Evolutionary conservation across 1,284 basidiomycete genomes (phyloP), one percentile per base, ranked within the genome.

Genomic region (Trichosporon ovoides): DNA sequence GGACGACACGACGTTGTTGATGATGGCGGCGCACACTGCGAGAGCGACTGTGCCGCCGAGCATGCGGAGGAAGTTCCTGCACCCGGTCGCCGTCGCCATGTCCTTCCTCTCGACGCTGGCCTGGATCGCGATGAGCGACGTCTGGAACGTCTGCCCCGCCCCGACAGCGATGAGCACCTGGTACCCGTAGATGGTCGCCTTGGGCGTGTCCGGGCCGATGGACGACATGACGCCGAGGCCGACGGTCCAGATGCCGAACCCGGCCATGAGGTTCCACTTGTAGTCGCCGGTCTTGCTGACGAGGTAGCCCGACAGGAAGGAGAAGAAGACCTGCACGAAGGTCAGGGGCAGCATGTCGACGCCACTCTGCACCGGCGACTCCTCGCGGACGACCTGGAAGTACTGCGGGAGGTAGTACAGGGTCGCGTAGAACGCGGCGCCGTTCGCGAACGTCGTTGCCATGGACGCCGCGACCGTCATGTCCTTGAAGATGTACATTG

Each of bases 401-500:
- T 83, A 88, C 64, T 88, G 85, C 1, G 87, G 86, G 0, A 88
- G 60, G 28, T 62, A 66, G 55, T 66, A 66, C 14, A 66, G 57
- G 24, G 58, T 61, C 2, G 56, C 53, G 54, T 63, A 63, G 55
- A 53, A 53, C 1, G 52, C 72, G 78, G 56, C 69, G 82, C 86
- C 85, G 82, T 69, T 83, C 5, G 66, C 76, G 67, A 87, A 85
- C 78, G 86, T 87, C 9, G 83, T 78, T 51, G 85, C 81, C 63
- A 86, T 85, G 3, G 86, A 83, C 0, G 85, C 86, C 0, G 80
- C 79, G 0, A 89, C 86, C 0, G 87, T 89, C 28, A 76, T 64
- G 60, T 85, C 80, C 61, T 80, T 83, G 79, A 89, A 89, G 43
- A 90, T 87, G 69, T 84, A 82, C 82, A 86, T 59, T 6, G 85